Evolutionary conservation across 2,329 filamentous ascomycete genomes (phyloP), one percentile per base, ranked within the genome.

Genomic region (Penicillium brasilianum): DNA sequence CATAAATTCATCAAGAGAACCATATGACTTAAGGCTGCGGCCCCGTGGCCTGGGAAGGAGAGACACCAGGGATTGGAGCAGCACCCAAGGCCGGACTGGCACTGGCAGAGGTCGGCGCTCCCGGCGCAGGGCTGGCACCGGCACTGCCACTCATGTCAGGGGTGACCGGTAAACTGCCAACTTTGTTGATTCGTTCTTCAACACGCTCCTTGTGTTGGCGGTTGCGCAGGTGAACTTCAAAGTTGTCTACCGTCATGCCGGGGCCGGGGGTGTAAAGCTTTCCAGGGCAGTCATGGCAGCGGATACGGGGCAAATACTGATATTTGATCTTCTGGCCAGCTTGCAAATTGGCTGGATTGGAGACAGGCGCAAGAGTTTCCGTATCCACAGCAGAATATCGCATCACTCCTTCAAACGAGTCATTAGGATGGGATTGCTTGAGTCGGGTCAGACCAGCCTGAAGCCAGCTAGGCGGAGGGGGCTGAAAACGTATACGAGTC

Each of bases 241-340:
- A 99, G 73, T 97, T 96, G 49, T 89, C 89, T 5, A 94, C 91
- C 2, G 92, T 93, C 74, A 86, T 90, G 25, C 90, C 92, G 0
- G 93, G 92, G 0, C 93, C 91, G 0, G 93, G 92, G 0, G 93
- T 97, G 77, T 99, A 99, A 11, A 97, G 82, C 77, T 97, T 98
- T 32, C 92, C 92, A 0, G 92, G 92, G 74, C 95, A 98, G 76
- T 99, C 95, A 50, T 90, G 87, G 76, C 95, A 99, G 60, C 92
- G 86, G 65, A 99, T 97, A 54, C 95, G 85, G 9, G 95, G 95
- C 53, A 97, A 83, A 78, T 90, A 98, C 78, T 91, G 90, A 69
- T 90, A 92, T 71, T 90, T 91, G 63, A 92, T 82, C 63, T 90
- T 78, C 54, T 86, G 62, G 84, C 81, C 57, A 85, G 88, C 9